These are phyloP conservation scores for Aspergillaceae sp. DNA, from an alignment of 2,329 filamentous ascomycete species.

Conservation along the genomic window DNA sequence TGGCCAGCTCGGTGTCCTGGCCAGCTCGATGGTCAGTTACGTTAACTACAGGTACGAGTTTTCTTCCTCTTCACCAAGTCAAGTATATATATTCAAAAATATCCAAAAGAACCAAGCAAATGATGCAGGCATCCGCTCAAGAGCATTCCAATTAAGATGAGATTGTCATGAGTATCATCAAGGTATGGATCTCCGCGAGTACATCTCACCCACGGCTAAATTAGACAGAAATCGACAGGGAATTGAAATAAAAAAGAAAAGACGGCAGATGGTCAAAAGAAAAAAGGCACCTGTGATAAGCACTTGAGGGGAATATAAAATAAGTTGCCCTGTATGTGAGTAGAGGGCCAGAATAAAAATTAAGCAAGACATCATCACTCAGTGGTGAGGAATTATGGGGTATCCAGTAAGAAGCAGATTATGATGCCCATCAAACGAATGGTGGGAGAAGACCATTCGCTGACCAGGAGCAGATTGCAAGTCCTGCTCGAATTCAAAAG, in stretches of 20 bases:
- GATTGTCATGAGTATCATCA: slow-evolving; percentile 9
- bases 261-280: slow-evolving; percentile 1
- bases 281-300: slow-evolving; percentile 3
- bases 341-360: neutral
- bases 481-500: slow-evolving; percentile 9
- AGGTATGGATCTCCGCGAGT: neutral
- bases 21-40: no score
- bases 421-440: slow-evolving; percentile 8
- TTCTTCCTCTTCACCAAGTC: no score
- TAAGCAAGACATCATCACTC: slow-evolving; percentile 9
- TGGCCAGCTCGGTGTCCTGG: no score
- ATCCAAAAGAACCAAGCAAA: neutral
- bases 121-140: neutral
- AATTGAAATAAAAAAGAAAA: slow-evolving; percentile 1
- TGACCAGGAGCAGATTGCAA: slow-evolving; percentile 6
- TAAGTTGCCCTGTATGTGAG: neutral
- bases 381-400: slow-evolving; percentile 16
- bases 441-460: neutral
- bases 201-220: neutral
- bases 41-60: no score
- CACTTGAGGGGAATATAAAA: slow-evolving; percentile 2
- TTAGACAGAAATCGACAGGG: slow-evolving; percentile 1
- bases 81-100: no score
- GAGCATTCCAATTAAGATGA: neutral
- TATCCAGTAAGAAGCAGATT: slow-evolving; percentile 16